phyloP scores from a whole-genome alignment of 371 early-diverging fungal species.

The Nematocida sp. region DNA sequence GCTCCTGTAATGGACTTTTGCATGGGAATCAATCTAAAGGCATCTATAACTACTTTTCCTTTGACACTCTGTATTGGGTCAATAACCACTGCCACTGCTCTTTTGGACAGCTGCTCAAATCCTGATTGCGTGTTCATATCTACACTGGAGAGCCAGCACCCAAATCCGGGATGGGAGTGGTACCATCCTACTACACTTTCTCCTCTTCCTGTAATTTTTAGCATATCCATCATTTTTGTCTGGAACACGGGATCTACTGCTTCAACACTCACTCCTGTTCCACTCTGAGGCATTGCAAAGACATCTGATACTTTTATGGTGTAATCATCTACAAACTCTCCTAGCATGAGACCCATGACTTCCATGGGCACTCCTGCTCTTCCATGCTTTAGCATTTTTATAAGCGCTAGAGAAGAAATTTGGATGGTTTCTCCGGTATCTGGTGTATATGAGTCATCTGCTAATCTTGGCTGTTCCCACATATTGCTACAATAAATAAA shows the following conservation, averaged over 20 bases:
- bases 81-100: slow-evolving; percentile 97
- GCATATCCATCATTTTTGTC: slow-evolving; percentile 98
- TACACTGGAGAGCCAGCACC: slow-evolving; percentile 98
- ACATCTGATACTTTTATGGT: slow-evolving; percentile 98
- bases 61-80: slow-evolving; percentile 99
- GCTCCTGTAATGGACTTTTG: slow-evolving; percentile 76
- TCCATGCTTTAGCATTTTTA: slow-evolving; percentile 80
- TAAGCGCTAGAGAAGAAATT: slow-evolving; percentile 92
- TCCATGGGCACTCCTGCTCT: slow-evolving; percentile 99
- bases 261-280: slow-evolving; percentile 97
- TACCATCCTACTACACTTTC: slow-evolving; percentile 99
- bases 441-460: slow-evolving; percentile 66
- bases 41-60: slow-evolving; percentile 99
- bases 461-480: slow-evolving; percentile 53
- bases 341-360: slow-evolving; percentile 99
- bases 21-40: slow-evolving; percentile 91
- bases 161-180: slow-evolving; percentile 99
- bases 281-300: slow-evolving; percentile 99
- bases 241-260: slow-evolving; percentile 99
- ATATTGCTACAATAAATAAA: slow-evolving; percentile 42
- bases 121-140: slow-evolving; percentile 89
- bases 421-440: slow-evolving; percentile 98
- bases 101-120: slow-evolving; percentile 79
- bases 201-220: slow-evolving; percentile 92
- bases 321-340: slow-evolving; percentile 98